Percentiles rank a stretch among this genome's conserved stretches.
phyloP scores from a whole-genome alignment of 768 basidiomycete genomes.

The Trametes villosa region DNA sequence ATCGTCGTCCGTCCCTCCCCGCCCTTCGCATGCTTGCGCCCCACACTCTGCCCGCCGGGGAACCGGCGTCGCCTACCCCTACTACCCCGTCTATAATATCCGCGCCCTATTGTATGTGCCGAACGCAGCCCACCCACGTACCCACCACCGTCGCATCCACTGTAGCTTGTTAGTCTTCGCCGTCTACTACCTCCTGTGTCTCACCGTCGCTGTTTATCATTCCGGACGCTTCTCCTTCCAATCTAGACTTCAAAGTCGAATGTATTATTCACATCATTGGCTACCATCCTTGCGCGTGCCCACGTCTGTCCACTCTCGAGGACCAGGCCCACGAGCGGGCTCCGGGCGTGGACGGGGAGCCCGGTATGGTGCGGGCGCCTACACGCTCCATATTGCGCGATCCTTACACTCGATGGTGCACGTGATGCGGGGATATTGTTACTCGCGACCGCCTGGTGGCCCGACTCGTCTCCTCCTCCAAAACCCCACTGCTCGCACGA shows the following conservation, averaged over 20 bases:
- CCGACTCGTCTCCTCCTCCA: slow-evolving; percentile 12
- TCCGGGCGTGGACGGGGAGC: too few relatives aligned
- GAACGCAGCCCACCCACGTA: slow-evolving; percentile 10
- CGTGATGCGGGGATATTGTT: slow-evolving; percentile 23
- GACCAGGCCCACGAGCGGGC: too few relatives aligned
- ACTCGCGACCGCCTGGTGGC: slow-evolving; percentile 12
- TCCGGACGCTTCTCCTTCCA: slow-evolving; percentile 16
- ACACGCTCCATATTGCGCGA: slow-evolving; percentile 17
- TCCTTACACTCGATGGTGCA: slow-evolving; percentile 13
- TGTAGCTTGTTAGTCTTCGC: slow-evolving; percentile 21
- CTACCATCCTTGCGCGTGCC: not conserved
- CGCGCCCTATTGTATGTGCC: slow-evolving; percentile 4
- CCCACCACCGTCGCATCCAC: slow-evolving; percentile 13
- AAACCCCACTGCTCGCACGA: slow-evolving; percentile 15
- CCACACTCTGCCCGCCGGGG: slow-evolving; percentile 3
- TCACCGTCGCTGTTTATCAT: slow-evolving; percentile 1
- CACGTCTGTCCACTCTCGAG: too few relatives aligned
- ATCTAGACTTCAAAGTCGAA: slow-evolving; percentile 8
- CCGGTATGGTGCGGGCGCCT: not conserved
- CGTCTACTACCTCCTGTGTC: not conserved
- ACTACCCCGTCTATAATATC: slow-evolving; percentile 5
- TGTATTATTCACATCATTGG: slow-evolving; percentile 7
- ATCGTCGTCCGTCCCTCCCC: not conserved
- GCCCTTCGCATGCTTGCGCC: not conserved
- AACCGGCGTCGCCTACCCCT: not conserved